Base-by-base conservation (phyloP, 129 eudicot species). In the Centella asiatica region DNA sequence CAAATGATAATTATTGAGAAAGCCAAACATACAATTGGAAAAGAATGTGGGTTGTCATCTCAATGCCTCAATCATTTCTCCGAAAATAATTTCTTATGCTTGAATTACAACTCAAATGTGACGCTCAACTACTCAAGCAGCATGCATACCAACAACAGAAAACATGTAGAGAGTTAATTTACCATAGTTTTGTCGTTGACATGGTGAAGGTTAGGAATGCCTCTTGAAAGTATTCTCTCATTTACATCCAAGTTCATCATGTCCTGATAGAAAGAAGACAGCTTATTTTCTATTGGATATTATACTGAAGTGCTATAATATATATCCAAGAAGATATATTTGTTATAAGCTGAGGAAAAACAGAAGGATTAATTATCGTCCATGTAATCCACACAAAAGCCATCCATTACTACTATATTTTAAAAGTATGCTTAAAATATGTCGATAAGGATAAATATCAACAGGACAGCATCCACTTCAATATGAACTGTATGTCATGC, bases 171-270 rank as follows among this genome's bases (percentile, higher is more conserved):
- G 66, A 64, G 33, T 18, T 29, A 53, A 44, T 67, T 42, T 76
- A 87, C 98, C 95, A 79, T 81, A 48, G 73, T 64, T 27, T 84
- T 22, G 40, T 87, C 92, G 26, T 82, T 77, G 73, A 92, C 78
- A 74, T 92, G 96, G 80, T 92, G 99, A 65, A 87, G 70, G 68
- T 76, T 74, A 7, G 92, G 80, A 67, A 72, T 74, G 72, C 90
- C 86, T 76, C 80, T 75, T 50, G 80, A 74, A 47, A 92, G 79
- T 70, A 92, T 37, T 74, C 71, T 82, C 64, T 78, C 96, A 12
- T 69, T 44, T 39, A 73, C 72, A 74, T 92, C 95, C 84, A 92
- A 77, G 67, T 76, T 75, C 99, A 87, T 87, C 99, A 87, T 87
- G 73, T 92, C 99, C 99, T 92, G 71, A 52, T 59, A 47, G 32